Evolutionary conservation across 352 stramenopile genomes (phyloP).

Genomic region (Aphanomyces invadans): DNA sequence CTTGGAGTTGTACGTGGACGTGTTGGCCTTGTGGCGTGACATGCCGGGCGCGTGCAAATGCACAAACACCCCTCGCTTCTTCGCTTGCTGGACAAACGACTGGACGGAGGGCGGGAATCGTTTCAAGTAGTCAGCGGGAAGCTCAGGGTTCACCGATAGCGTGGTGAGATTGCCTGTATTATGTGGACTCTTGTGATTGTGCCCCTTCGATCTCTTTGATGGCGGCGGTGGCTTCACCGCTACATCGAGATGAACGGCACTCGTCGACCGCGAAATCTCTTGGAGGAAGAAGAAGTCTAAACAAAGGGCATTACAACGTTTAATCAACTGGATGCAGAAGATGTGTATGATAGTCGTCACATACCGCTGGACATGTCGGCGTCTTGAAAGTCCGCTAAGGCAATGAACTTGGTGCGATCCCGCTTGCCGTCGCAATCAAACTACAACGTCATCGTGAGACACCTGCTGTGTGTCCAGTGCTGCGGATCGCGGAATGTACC

Average conservation of each 20-base stretch:
- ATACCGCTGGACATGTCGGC: conserved; percentile 65
- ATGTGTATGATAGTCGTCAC: conserved; percentile 25
- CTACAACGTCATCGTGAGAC: conserved; percentile 28
- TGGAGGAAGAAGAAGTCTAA: conserved; percentile 76
- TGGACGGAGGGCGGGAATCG: conserved; percentile 66
- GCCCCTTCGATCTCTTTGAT: neutral
- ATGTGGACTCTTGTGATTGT: neutral
- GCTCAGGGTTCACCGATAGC: conserved; percentile 45
- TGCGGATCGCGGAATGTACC: conserved; percentile 27
- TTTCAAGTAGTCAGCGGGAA: conserved; percentile 57
- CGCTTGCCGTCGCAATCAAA: conserved; percentile 74
- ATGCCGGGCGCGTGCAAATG: conserved; percentile 71
- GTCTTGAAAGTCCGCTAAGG: conserved; percentile 62
- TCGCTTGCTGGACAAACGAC: conserved; percentile 54
- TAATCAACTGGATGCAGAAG: neutral
- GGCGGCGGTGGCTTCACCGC: neutral
- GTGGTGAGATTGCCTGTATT: neutral
- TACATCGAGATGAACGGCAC: conserved; percentile 22
- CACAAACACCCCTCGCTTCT: conserved; percentile 55
- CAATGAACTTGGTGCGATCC: conserved; percentile 74
- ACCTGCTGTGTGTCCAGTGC: neutral
- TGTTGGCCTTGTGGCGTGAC: conserved; percentile 69
- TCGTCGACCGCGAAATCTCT: conserved; percentile 49
- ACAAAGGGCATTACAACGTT: neutral
- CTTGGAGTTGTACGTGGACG: conserved; percentile 67